phyloP scores from a whole-genome alignment of 257 asterid species.

The Ilex asprella region DNA sequence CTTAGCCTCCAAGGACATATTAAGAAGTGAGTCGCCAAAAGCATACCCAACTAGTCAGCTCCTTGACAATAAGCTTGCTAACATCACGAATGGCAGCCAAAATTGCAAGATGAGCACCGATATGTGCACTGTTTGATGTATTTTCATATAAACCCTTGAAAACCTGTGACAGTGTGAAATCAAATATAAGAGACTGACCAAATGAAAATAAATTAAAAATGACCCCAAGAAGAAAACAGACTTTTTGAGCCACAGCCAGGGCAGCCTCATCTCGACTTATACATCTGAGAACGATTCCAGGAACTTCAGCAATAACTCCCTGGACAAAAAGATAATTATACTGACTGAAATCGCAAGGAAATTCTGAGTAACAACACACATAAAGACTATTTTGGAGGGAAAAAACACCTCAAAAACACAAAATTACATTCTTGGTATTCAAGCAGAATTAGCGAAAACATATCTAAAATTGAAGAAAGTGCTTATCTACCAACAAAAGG shows the following conservation, averaged over 20 bases:
- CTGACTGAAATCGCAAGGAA: too few relatives aligned
- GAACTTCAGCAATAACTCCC: conserved; percentile 92
- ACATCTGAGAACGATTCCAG: conserved; percentile 75
- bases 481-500: not conserved
- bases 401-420: too few relatives aligned
- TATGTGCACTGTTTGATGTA: conserved; percentile 60
- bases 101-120: conserved; percentile 75
- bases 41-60: conserved; percentile 97
- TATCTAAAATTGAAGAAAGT: too few relatives aligned
- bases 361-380: too few relatives aligned
- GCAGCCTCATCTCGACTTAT: conserved; percentile 97
- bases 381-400: too few relatives aligned
- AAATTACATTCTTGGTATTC: too few relatives aligned
- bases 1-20: too few relatives aligned
- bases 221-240: conserved; percentile 13
- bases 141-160: conserved; percentile 91
- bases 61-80: conserved; percentile 95
- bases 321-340: conserved; percentile 19
- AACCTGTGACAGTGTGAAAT: conserved; percentile 38
- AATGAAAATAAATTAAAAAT: conserved; percentile 5
- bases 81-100: conserved; percentile 88
- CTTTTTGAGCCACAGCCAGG: conserved; percentile 96
- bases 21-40: not conserved
- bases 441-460: too few relatives aligned
- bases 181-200: conserved; percentile 7